Evolutionary conservation across 257 asterid genomes (phyloP), one percentile per base, ranked within the genome.

Genomic region (Scutellaria barbata): DNA sequence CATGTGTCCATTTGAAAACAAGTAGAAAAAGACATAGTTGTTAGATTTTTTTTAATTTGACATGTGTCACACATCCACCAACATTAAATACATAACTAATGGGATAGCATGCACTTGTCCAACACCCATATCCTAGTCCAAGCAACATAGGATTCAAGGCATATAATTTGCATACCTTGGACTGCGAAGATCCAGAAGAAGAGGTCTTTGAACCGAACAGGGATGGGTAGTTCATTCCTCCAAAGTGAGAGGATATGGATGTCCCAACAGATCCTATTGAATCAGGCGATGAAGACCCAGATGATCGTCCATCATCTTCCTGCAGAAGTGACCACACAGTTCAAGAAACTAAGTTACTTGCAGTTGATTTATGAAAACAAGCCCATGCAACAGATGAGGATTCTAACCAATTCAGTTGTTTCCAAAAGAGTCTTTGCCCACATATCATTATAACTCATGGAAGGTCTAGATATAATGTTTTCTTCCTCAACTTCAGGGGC

Each of bases 401-500:
- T 40, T 69, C 79, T 63, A 57, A 88, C 96, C 89, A 82, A 77
- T 71, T 88, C 93, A 1, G 93, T 69, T 5, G 97, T 73, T 87
- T 88, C 93, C 61, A 90, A 70, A 73, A 90, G 96, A 30, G 94
- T 84, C 86, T 90, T 90, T 66, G 97, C 97, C 97, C 97, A 90
- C 97, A 90, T 86, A 81, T 90, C 97, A 75, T 90, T 96, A 58
- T 86, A 88, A 77, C 92, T 90, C 85, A 83, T 85, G 65, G 97
- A 90, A 71, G 86, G 88, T 75, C 97, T 85, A 57, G 97, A 83
- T 48, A 83, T 76, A 71, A 83, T 76, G 77, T 90, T 85, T 80
- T 90, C 96, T 53, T 88, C 96, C 75, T 90, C 97, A 71, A 90
- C 97, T 72, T 90, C 97, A 18, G 97, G 97, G 56, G 96, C 97